Base-by-base conservation (phyloP, 2,329 filamentous ascomycete species). In the Fusarium pininemorale region DNA sequence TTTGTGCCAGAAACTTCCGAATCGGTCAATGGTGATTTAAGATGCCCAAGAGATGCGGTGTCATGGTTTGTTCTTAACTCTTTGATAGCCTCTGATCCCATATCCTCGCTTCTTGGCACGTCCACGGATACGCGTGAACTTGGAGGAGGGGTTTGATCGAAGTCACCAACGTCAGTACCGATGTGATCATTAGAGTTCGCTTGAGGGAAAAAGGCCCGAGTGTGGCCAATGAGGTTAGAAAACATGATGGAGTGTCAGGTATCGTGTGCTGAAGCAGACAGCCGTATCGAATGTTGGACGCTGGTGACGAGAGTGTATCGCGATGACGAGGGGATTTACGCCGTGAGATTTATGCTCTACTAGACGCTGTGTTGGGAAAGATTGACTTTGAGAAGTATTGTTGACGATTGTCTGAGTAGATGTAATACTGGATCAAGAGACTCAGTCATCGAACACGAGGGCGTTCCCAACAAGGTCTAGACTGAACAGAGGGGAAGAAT, bases 121-220 rank as follows among this genome's bases (percentile, higher is more conserved):
- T 78, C 74, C 14, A 81, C 54, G 14, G 80, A 82, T 22, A 78
- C 63, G 22, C 77, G 79, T 35, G 68, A 63, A 53, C 81, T 83
- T 14, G 79, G 78, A n/a, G 77, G 72, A 24, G 82, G 81, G 26
- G 81, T 82, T 26, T 75, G 68, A 63, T 83, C 79, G 56, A 83
- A 81, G 54, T 78, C 77, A n/a, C 75, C 76, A 39, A 56, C 39
- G 18, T 75, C 75, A 65, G 77, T 74, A 38, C 75, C 63, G 9
- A 57, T 55, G 45, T 70, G 63, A 35, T 67, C 66, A 30, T 77
- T 56, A 11, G 63, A 59, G 32, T 76, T 60, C 37, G 57, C 66
- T 22, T 63, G 47, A 51, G 73, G 70, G 55, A 74, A 66, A 35
- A 72, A 69, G 60, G 72, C 75, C 45, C 73, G 57, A n/a, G 71